Evolutionary conservation across 164 flowering plant species (phyloP).

Genomic region (Magnolia kwangsiensis): DNA sequence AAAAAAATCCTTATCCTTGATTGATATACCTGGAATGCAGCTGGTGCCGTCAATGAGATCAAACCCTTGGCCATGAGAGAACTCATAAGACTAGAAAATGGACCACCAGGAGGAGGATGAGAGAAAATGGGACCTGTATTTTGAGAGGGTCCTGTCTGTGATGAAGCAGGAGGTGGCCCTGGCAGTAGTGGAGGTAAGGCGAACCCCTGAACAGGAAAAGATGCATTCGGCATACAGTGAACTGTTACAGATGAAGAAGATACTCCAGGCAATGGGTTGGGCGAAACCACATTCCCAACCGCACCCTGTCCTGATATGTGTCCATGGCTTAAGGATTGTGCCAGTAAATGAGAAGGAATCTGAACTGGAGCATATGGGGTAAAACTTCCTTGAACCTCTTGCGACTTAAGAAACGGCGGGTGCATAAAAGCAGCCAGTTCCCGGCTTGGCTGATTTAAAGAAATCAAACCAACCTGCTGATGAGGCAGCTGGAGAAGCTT

Average conservation of each 20-base stretch:
- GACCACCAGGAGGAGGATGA: slow-evolving; percentile 41
- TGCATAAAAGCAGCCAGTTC: slow-evolving; percentile 27
- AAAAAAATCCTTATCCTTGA: neutral
- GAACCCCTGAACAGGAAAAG: slow-evolving; percentile 39
- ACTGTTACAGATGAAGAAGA: slow-evolving; percentile 24
- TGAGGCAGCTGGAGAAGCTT: slow-evolving; percentile 24
- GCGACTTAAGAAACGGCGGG: slow-evolving; percentile 17
- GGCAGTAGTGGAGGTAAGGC: slow-evolving; percentile 55
- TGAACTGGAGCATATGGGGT: neutral
- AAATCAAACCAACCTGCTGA: slow-evolving; percentile 27
- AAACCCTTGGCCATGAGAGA: slow-evolving; percentile 89
- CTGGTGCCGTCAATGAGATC: slow-evolving; percentile 55
- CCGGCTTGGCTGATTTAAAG: slow-evolving; percentile 33
- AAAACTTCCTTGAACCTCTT: neutral
- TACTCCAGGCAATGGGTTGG: slow-evolving; percentile 35
- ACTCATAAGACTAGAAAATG: slow-evolving; percentile 56
- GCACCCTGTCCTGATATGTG: slow-evolving; percentile 38
- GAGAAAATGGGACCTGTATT: slow-evolving; percentile 31
- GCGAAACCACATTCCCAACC: slow-evolving; percentile 16
- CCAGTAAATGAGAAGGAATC: slow-evolving; percentile 18
- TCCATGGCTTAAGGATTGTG: slow-evolving; percentile 36
- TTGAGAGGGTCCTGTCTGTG: slow-evolving; percentile 36
- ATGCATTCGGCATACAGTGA: slow-evolving; percentile 26
- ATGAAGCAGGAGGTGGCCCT: slow-evolving; percentile 48
- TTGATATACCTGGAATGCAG: slow-evolving; percentile 54